phyloP scores from a whole-genome alignment of 2,329 filamentous ascomycete genomes.

The Trichoderma lentiforme region DNA sequence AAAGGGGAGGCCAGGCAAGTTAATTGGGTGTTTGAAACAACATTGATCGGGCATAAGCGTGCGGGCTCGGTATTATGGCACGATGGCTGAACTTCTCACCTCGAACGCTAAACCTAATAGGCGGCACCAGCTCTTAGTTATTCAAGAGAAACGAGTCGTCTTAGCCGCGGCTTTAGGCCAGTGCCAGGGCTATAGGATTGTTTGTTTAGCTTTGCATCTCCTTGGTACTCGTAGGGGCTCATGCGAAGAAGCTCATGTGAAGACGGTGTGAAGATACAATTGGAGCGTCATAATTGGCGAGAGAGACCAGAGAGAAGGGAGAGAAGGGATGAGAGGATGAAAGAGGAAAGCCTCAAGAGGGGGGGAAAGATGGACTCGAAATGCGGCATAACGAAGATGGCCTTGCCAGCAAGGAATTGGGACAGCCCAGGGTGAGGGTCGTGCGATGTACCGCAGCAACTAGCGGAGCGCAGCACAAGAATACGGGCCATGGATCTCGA shows the following conservation, averaged over 20 bases:
- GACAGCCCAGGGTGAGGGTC: neutral
- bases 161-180: neutral
- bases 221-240: neutral
- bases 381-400: neutral
- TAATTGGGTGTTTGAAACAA: neutral
- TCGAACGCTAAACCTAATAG: neutral
- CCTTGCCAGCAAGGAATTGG: neutral
- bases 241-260: neutral
- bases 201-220: neutral
- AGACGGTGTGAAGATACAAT: neutral
- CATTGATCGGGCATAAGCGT: constrained; percentile 8
- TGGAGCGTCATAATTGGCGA: neutral
- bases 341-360: neutral
- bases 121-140: neutral
- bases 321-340: neutral
- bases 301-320: neutral
- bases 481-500: neutral
- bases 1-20: neutral
- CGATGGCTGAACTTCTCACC: neutral
- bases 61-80: constrained; percentile 14
- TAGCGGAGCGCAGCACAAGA: neutral
- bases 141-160: neutral
- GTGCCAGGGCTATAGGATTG: neutral
- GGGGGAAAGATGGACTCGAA: neutral
- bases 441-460: neutral